phyloP scores from a whole-genome alignment of 1,139 yeast genomes.

The Insectozyma bohioensis region DNA sequence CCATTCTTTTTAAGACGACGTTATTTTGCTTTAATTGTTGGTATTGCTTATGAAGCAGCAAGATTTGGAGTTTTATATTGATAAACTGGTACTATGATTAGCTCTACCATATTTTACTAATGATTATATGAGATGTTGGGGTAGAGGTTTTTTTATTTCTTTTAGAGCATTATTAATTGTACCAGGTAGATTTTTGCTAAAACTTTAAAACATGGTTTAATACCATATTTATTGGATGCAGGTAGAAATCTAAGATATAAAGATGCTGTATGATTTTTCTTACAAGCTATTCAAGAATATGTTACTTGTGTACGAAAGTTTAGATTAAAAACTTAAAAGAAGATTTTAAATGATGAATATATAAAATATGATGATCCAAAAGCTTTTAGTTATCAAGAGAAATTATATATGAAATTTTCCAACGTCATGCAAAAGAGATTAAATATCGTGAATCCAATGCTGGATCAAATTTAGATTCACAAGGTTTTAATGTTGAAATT shows the following conservation, averaged over 20 bases:
- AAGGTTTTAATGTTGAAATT: constrained; percentile 86
- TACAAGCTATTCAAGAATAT: constrained; percentile 86
- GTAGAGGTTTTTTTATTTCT: constrained; percentile 90
- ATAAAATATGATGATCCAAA: constrained; percentile 65
- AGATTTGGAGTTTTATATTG: constrained; percentile 69
- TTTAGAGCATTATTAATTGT: constrained; percentile 78
- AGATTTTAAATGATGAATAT: constrained; percentile 88
- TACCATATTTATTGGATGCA: constrained; percentile 89
- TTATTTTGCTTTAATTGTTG: constrained; percentile 76
- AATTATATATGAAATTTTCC: constrained; percentile 74
- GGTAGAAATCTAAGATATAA: constrained; percentile 93
- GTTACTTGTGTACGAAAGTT: constrained; percentile 64
- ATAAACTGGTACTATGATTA: constrained; percentile 63
- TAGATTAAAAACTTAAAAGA: constrained; percentile 72
- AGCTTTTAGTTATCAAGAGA: constrained; percentile 80
- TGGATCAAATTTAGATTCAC: constrained; percentile 82
- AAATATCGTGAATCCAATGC: constrained; percentile 94
- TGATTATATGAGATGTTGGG: constrained; percentile 97
- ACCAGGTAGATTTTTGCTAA: constrained; percentile 83
- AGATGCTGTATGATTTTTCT: constrained; percentile 95
- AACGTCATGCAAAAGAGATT: constrained; percentile 86
- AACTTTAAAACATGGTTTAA: constrained; percentile 91
- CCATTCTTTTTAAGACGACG: constrained; percentile 85
- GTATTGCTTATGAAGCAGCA: constrained; percentile 80
- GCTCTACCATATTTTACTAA: constrained; percentile 95